Evolutionary conservation across 768 basidiomycete species (phyloP).

Genomic region (Boletus pseudo-olivaceus): DNA sequence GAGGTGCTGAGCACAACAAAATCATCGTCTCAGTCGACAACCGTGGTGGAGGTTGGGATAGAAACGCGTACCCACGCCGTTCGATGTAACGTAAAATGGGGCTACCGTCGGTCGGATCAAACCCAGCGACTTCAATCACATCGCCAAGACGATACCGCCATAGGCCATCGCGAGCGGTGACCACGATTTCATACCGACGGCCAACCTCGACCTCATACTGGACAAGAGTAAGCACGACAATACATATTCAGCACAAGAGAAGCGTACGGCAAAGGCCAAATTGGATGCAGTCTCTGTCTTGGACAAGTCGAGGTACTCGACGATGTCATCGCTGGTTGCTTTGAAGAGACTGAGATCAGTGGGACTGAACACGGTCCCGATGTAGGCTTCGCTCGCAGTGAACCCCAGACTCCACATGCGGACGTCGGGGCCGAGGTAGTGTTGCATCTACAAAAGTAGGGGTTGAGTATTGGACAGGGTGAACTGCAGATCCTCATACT

Average conservation of each 20-base stretch:
- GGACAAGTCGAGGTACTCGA: conserved; percentile 19
- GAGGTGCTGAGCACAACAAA: conserved; percentile 1
- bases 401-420: conserved; percentile 14
- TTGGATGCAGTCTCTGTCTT: conserved; percentile 12
- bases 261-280: conserved; percentile 12
- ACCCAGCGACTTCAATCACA: conserved; percentile 16
- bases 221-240: neutral
- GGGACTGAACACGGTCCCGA: conserved; percentile 11
- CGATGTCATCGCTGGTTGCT: conserved; percentile 11
- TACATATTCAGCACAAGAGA: neutral
- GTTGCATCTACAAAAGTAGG: conserved; percentile 4
- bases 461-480: neutral
- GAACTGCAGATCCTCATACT: neutral
- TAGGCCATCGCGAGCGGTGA: conserved; percentile 19
- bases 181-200: conserved; percentile 15
- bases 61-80: conserved; percentile 12
- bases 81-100: conserved; percentile 21
- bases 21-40: neutral
- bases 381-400: conserved; percentile 15
- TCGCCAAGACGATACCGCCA: conserved; percentile 27
- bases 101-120: conserved; percentile 17
- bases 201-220: conserved; percentile 18
- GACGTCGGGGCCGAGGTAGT: conserved; percentile 15
- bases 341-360: conserved; percentile 16
- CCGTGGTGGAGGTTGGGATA: neutral